Base-by-base conservation (phyloP, 148 eudicot species). In the Beta vulgaris region DNA sequence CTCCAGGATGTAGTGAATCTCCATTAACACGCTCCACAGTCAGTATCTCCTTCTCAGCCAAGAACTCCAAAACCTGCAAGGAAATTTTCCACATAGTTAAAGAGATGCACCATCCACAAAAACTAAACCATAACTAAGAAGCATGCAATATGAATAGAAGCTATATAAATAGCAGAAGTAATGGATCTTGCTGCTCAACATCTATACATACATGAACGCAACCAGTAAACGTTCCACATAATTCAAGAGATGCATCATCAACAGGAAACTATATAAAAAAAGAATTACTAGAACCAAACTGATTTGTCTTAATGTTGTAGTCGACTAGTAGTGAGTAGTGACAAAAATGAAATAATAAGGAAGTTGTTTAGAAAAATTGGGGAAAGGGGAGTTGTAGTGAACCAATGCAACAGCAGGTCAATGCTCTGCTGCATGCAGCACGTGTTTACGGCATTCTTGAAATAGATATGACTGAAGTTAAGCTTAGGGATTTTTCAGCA, bases 21-120 rank as follows among this genome's bases (percentile, higher is more conserved):
- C 78, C 86, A 76, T 81, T 86, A 19, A 94, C 90, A 67, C 86
- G 93, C 48, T 88, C 97, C 68, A 77, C 61, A 15, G 90, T 88
- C 70, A 94, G 89, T 76, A 94, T 90, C 86, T 88, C 88, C 79
- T 74, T 85, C 71, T 70, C 76, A 14, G 96, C 96, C 60, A 94
- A 85, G 82, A 84, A 85, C 78, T 94, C 96, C 2, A 94, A 79
- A 58, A 91, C 90, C 98, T 91, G 83, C 68, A 78, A 42, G 74
- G 29, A 54, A 31, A 66, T 54, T 26, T 73, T 9, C 39, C 55
- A 16, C 36, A 19, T 40, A 31, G 26, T 70, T 32, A 54, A 76
- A 64, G 51, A 29, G 58, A n/a, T n/a, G n/a, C n/a, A n/a, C n/a
- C n/a, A n/a, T n/a, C n/a, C n/a, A n/a, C n/a, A n/a, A n/a, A n/a